Conservation (phyloP, 2,329 filamentous ascomycete species). For the Ceratocystis eucalypticola region DNA sequence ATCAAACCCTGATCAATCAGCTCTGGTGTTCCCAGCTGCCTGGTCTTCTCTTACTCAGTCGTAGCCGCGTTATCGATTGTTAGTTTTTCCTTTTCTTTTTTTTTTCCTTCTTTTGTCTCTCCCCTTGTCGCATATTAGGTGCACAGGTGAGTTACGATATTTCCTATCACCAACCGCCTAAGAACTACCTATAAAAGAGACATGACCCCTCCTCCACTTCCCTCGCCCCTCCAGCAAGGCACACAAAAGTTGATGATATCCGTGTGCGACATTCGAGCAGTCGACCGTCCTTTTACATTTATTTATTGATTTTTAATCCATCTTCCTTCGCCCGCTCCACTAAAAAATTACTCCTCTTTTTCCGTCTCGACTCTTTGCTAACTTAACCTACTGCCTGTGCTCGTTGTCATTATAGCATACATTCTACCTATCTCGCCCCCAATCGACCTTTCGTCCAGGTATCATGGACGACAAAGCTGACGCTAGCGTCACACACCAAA, state of each 20-base stretch:
- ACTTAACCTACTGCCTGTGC: neutral
- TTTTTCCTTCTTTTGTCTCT: neutral
- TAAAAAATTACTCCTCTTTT: too few relatives aligned
- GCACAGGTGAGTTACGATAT: neutral
- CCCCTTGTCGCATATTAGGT: neutral
- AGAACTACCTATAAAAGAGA: too few relatives aligned
- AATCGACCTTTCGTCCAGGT: neutral
- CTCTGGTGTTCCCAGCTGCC: neutral
- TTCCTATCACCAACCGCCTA: neutral
- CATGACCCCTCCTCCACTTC: too few relatives aligned
- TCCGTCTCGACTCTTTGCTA: neutral
- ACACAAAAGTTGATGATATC: too few relatives aligned
- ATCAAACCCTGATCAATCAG: neutral
- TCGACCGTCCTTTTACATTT: too few relatives aligned
- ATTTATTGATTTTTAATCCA: neutral
- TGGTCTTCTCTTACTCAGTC: neutral
- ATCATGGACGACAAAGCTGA: slow-evolving; percentile 18
- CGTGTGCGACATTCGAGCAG: too few relatives aligned
- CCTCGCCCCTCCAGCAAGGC: too few relatives aligned
- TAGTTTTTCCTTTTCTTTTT: neutral
- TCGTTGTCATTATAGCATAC: neutral
- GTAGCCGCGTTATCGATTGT: neutral
- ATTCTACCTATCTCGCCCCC: neutral
- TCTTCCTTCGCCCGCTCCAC: neutral
- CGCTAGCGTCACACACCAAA: slow-evolving; percentile 13